Conservation (phyloP, 2,329 filamentous ascomycete species). For the Penicillium sp. region DNA sequence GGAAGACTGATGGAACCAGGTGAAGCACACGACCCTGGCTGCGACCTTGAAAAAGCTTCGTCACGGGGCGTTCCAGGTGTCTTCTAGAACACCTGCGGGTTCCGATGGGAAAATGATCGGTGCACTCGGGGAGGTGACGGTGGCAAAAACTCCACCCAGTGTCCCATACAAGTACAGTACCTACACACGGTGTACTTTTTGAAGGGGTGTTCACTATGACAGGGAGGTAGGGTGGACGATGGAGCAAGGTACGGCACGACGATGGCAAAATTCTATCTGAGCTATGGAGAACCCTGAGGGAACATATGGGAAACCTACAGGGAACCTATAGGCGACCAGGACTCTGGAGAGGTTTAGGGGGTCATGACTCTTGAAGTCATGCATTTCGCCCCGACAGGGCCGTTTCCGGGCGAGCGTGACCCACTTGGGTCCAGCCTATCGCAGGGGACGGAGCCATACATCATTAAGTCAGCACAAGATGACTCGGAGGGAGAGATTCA, state of each 20-base stretch:
- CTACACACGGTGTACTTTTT: background rate
- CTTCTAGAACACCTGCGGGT: constrained; percentile 39
- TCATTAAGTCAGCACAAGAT: background rate
- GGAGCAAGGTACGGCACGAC: background rate
- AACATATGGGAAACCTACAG: too few species aligned
- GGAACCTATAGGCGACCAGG: background rate
- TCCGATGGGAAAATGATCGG: constrained; percentile 10
- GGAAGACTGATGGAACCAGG: background rate
- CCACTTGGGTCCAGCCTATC: constrained; percentile 3
- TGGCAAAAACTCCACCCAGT: constrained; percentile 4
- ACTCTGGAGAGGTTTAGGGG: background rate
- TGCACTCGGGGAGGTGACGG: background rate
- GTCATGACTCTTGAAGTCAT: constrained; percentile 8
- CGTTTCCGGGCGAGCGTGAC: constrained; percentile 3
- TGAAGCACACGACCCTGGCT: constrained; percentile 8
- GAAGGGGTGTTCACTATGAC: background rate
- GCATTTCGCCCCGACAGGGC: constrained; percentile 4
- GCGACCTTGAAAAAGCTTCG: constrained; percentile 28
- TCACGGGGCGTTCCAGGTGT: constrained; percentile 36
- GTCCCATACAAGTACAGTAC: too few species aligned
- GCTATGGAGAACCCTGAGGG: background rate
- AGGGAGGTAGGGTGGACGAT: background rate
- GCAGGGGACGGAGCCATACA: background rate
- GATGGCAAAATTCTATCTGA: background rate
- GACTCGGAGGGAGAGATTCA: background rate